These are phyloP conservation scores for Penicillium palitans DNA, from an alignment of 2,329 filamentous ascomycete species.

Conservation along the genomic window DNA sequence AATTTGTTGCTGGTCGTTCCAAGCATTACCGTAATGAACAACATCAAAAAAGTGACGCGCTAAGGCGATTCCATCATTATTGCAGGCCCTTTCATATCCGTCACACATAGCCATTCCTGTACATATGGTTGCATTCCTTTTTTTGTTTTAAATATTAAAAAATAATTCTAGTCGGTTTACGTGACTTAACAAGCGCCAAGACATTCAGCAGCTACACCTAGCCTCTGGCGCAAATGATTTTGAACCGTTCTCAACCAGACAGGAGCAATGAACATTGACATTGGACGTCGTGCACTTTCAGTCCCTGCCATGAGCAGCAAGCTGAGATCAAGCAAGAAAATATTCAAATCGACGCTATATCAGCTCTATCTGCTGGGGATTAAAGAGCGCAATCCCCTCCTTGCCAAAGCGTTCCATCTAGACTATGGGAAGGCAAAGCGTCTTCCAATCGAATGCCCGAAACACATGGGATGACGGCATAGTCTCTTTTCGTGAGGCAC, in stretches of 20 bases:
- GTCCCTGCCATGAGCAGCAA: background rate
- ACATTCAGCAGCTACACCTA: too few relatives aligned
- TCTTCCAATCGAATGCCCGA: constrained; percentile 21
- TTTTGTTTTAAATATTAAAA: too few relatives aligned
- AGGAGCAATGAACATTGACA: constrained; percentile 1
- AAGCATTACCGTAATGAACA: too few relatives aligned
- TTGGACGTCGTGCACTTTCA: background rate
- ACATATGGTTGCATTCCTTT: too few relatives aligned
- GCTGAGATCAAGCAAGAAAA: constrained; percentile 15
- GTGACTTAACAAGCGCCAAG: too few relatives aligned
- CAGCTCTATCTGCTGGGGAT: constrained; percentile 27
- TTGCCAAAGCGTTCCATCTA: constrained; percentile 23
- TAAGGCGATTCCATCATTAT: too few relatives aligned
- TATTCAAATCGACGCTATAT: constrained; percentile 25
- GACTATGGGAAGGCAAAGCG: constrained; percentile 27
- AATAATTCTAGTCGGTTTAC: too few relatives aligned
- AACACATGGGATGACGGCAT: constrained; percentile 31
- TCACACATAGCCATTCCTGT: too few relatives aligned
- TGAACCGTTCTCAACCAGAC: background rate
- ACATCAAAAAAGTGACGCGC: too few relatives aligned
- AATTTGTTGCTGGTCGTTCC: too few relatives aligned
- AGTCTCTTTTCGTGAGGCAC: constrained; percentile 24
- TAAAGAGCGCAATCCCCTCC: constrained; percentile 15
- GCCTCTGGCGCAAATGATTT: background rate
- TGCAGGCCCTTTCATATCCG: too few relatives aligned